Evolutionary conservation across 2,329 filamentous ascomycete genomes (phyloP), one percentile per base, ranked within the genome.

Genomic region (Alternaria rosae): DNA sequence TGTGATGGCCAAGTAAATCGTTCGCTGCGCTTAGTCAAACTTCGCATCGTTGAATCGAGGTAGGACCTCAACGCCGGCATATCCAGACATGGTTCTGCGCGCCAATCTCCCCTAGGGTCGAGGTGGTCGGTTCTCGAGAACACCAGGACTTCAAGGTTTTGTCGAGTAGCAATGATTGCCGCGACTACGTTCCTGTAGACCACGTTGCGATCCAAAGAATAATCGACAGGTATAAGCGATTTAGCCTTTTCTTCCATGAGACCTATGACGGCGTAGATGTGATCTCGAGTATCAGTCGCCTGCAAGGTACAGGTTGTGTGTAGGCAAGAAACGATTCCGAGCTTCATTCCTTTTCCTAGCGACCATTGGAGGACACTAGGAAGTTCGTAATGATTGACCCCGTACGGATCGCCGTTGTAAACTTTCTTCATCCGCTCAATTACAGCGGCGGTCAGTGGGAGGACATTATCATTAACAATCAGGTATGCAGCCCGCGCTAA

Each of bases 231-330:
- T 45, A 62, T 62, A 4, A 55, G 32, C 5, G 55, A 45, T 3
- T 50, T 50, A 13, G 45, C 30, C 1, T 25, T 20, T 17, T 54
- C 47, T 4, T 64, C 54, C 26, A 67, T 62, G 0, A 69, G 21
- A 17, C 65, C 61, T 2, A 68, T 38, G 4, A 66, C 23, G 1
- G 64, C 65, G 52, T 60, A 68, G 3, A 65, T 41, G 2, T 55
- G 59, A 17, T 67, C 68, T 4, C 54, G 41, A 6, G 57, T 43
- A 41, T 69, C 61, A 1, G 54, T 65, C 13, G 25, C 25, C 4
- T 50, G 3, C 12, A n/a, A 32, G 3, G 6, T 23, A 25, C 6
- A 13, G 17, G 23, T 9, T 9, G 20, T 17, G 6, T n/a, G 15
- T 10, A 54, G n/a, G 28, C 35, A 54, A 4, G 15, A 11, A 3